Base-by-base conservation (phyloP, 805 yeast genomes). In the Kurtzmaniella cleridarum region DNA sequence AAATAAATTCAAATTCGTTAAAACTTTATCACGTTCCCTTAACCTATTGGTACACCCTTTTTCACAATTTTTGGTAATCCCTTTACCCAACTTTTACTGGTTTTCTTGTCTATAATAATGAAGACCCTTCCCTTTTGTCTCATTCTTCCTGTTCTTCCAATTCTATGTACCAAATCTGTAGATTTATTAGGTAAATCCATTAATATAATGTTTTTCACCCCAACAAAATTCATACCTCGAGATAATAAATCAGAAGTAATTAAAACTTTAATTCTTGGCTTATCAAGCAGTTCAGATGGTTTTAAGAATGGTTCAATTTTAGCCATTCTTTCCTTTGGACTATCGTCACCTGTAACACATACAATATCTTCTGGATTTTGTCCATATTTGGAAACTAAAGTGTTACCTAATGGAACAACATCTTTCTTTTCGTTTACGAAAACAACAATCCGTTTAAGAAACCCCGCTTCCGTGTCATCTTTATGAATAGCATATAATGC, bases 121-220 rank as follows among this genome's bases (percentile, higher is more conserved):
- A 88, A 82, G 2, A 87, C 96, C 44, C 96, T 73, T 11, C 98
- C 98, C 28, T 83, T 72, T 53, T 83, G 88, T 33, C 84, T 85
- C 84, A 90, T 81, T 57, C 98, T 68, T 2, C 96, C 97, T 0
- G 97, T 91, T 62, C 98, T 76, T 1, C 98, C 98, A 1, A 87
- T 83, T 44, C 98, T 70, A 57, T 91, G 98, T 15, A 91, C 79
- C 43, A 91, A 67, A 60, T 91, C 98, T 14, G 87, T 81, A 0
- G 96, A 77, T 12, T 84, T 81, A 38, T 75, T 74, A 5, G 98
- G 98, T 33, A 89, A 77, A 54, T 91, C 97, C 65, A 81, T 83
- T 36, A 93, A 63, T 20, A 91, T 71, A 10, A 91, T 86, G 50
- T 89, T 89, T 48, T 89, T 74, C 24, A 93, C 78, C 13, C 84